phyloP scores from a whole-genome alignment of 805 yeast genomes.

The Ogataea allantospora region DNA sequence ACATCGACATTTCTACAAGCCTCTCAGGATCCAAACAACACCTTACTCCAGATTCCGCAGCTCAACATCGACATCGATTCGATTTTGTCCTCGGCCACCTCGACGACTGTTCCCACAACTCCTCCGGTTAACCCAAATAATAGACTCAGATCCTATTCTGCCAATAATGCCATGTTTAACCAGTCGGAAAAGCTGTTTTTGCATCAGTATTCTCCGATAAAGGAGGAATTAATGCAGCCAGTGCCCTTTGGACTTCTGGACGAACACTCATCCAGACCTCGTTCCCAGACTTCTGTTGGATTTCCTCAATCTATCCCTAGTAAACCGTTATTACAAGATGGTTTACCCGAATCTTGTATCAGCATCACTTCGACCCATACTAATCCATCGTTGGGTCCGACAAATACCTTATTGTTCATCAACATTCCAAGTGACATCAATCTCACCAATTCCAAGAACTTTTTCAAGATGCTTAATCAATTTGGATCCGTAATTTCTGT shows the following conservation, averaged over 20 bases:
- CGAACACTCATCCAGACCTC: conserved; percentile 32
- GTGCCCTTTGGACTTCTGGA: conserved; percentile 15
- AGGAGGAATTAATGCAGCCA: conserved; percentile 20
- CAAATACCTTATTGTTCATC: conserved; percentile 73
- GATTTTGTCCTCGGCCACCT: conserved; percentile 21
- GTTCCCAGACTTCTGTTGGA: conserved; percentile 38
- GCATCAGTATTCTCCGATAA: conserved; percentile 27
- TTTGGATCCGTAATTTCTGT: conserved; percentile 65
- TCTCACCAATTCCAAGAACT: conserved; percentile 51
- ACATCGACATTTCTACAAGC: conserved; percentile 20
- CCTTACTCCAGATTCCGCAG: conserved; percentile 24
- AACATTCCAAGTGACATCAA: conserved; percentile 59
- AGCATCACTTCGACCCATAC: conserved; percentile 70
- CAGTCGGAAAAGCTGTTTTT: conserved; percentile 30
- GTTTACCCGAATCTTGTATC: conserved; percentile 56
- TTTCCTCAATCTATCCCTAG: background rate
- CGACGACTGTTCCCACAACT: conserved; percentile 14
- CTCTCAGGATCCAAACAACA: conserved; percentile 17
- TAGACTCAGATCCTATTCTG: conserved; percentile 53
- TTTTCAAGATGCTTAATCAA: conserved; percentile 49
- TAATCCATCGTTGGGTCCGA: conserved; percentile 69
- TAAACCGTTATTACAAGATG: conserved; percentile 46
- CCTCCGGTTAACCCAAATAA: conserved; percentile 17
- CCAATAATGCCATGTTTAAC: conserved; percentile 33
- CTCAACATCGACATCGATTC: conserved; percentile 28